Percentiles rank a stretch among this genome's conserved stretches.
phyloP scores from a whole-genome alignment of 768 basidiomycete genomes.

The Boletales sp. region DNA sequence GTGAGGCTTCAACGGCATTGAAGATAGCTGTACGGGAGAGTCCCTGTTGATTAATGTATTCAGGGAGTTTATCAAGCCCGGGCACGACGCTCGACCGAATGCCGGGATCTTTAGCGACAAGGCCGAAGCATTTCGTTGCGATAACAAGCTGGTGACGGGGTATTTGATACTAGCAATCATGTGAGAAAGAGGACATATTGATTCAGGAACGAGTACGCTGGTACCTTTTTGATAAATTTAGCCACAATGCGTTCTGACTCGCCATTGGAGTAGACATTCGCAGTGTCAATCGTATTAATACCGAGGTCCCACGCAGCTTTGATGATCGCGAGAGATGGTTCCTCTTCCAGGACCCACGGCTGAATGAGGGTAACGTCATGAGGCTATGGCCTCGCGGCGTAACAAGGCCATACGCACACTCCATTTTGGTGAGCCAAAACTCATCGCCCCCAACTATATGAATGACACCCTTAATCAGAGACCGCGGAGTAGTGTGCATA shows the following conservation, averaged over 20 bases:
- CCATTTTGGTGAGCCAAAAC: slow-evolving; percentile 27
- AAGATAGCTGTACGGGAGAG: slow-evolving; percentile 36
- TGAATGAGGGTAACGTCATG: background rate
- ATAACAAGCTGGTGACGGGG: slow-evolving; percentile 33
- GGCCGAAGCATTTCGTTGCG: slow-evolving; percentile 24
- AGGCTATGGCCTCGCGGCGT: background rate
- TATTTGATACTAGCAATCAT: slow-evolving; percentile 23
- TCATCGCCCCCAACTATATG: slow-evolving; percentile 26
- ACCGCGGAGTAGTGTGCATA: background rate
- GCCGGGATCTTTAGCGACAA: slow-evolving; percentile 9
- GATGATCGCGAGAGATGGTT: slow-evolving; percentile 29
- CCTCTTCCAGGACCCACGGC: slow-evolving; percentile 28
- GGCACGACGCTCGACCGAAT: background rate
- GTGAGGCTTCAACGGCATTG: slow-evolving; percentile 36
- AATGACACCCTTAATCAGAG: background rate
- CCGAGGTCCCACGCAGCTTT: slow-evolving; percentile 40
- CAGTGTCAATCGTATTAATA: slow-evolving; percentile 39
- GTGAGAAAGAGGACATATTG: background rate
- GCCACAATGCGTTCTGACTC: slow-evolving; percentile 37
- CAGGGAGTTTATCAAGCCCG: background rate
- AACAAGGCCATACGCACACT: slow-evolving; percentile 12
- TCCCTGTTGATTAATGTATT: slow-evolving; percentile 32
- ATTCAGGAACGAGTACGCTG: background rate
- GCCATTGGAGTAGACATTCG: slow-evolving; percentile 36
- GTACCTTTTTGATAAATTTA: slow-evolving; percentile 33